Conservation (phyloP, 768 basidiomycete genomes). For the Kwoniella mangroviensis region DNA sequence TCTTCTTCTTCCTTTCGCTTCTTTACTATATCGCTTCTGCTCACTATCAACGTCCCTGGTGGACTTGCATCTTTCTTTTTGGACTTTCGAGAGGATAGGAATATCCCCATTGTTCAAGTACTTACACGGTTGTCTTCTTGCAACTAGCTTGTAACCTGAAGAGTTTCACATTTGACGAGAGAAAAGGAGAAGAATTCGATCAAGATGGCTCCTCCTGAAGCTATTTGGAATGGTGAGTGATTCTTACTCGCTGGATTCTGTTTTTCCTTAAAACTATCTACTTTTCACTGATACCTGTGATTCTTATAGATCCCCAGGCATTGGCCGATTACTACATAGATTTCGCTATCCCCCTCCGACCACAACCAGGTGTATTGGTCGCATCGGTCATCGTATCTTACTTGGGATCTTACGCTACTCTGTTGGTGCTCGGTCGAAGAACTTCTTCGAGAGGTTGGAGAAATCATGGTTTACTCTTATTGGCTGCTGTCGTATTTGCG, state of each 20-base stretch:
- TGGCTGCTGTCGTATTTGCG: conserved; percentile 54
- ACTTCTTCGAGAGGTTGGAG: conserved; percentile 49
- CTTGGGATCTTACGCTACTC: conserved; percentile 58
- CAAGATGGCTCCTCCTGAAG: conserved; percentile 35
- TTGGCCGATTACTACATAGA: conserved; percentile 50
- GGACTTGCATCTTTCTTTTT: conserved; percentile 3
- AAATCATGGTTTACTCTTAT: conserved; percentile 47
- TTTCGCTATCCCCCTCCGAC: conserved; percentile 48
- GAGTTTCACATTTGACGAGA: background rate
- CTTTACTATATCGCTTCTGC: background rate
- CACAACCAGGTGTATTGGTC: conserved; percentile 54
- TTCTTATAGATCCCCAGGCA: conserved; percentile 41
- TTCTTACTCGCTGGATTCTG: background rate
- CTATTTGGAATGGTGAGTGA: conserved; percentile 50
- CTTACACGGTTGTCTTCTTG: background rate
- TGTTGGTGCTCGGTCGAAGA: conserved; percentile 54
- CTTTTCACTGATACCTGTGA: background rate
- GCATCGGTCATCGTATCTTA: conserved; percentile 58
- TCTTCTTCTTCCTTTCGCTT: conserved; percentile 1
- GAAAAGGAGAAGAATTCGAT: background rate
- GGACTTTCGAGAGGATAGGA: background rate
- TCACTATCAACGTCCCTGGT: conserved; percentile 13
- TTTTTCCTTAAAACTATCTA: background rate
- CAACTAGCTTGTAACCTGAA: background rate
- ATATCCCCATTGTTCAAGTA: background rate